Evolutionary conservation across 129 eudicot species (phyloP).

Genomic region (Ambrosia artemisiifolia): DNA sequence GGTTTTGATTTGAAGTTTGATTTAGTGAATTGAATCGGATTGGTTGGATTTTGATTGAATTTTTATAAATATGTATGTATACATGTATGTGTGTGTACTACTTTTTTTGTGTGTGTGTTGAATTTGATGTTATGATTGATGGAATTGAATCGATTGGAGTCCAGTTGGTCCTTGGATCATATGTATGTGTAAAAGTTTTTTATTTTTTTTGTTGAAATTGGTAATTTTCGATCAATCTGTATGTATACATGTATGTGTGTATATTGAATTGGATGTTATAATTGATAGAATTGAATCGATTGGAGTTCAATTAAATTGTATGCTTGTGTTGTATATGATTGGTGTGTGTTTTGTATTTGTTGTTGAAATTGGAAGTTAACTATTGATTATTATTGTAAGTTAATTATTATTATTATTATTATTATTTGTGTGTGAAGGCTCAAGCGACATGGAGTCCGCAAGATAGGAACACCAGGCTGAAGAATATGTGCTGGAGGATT

Average conservation of each 20-base stretch:
- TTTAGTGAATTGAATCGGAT: no score
- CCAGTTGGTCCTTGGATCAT: no score
- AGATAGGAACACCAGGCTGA: constrained; percentile 97
- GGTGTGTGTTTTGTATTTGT: not conserved
- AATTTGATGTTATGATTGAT: no score
- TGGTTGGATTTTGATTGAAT: no score
- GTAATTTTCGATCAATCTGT: not conserved
- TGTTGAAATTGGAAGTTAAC: not conserved
- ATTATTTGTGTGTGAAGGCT: constrained; percentile 46
- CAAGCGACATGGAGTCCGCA: constrained; percentile 98
- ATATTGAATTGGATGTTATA: not conserved
- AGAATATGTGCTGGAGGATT: constrained; percentile 99
- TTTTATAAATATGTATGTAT: no score
- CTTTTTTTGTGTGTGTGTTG: not conserved
- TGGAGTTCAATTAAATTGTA: constrained; percentile 12
- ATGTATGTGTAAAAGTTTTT: not conserved
- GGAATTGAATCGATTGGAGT: no score
- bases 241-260: not conserved
- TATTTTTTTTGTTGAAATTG: not conserved
- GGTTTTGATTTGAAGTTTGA: no score
- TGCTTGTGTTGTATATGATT: constrained; percentile 2
- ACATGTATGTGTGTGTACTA: not conserved
- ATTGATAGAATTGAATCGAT: constrained; percentile 5
- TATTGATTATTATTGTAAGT: not conserved
- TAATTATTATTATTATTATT: no score